A percentile compares a stretch with the other conserved stretches of the same genome.
Evolutionary conservation across 2,329 filamentous ascomycete species (phyloP).

Genomic region (Penicillium hordei): DNA sequence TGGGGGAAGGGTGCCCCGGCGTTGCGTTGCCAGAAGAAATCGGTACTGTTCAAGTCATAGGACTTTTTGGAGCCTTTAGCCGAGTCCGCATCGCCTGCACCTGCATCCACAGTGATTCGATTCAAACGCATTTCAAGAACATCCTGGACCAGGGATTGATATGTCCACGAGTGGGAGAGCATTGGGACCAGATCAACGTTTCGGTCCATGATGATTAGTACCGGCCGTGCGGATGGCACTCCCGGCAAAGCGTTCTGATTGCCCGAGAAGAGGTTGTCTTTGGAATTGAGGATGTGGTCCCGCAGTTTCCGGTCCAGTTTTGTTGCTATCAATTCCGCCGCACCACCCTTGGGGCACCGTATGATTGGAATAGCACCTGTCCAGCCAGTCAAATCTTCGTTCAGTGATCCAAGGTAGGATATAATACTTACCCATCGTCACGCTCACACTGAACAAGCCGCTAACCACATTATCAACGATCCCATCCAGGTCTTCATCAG

Average conservation of each 20-base stretch:
- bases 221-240: slow-evolving; percentile 74
- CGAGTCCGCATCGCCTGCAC: slow-evolving; percentile 74
- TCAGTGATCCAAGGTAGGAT: neutral
- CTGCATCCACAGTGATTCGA: slow-evolving; percentile 85
- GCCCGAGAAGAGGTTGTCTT: slow-evolving; percentile 89
- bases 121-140: slow-evolving; percentile 81
- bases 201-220: slow-evolving; percentile 89
- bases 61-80: slow-evolving; percentile 77
- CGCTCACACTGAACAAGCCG: slow-evolving; percentile 94
- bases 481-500: slow-evolving; percentile 82
- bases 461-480: slow-evolving; percentile 90
- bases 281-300: slow-evolving; percentile 95
- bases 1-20: slow-evolving; percentile 88
- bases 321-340: slow-evolving; percentile 89
- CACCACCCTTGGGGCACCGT: slow-evolving; percentile 85
- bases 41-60: slow-evolving; percentile 84
- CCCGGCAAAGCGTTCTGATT: slow-evolving; percentile 60
- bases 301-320: slow-evolving; percentile 94
- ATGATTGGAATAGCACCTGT: slow-evolving; percentile 90
- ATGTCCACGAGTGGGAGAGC: slow-evolving; percentile 95
- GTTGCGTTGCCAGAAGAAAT: slow-evolving; percentile 97
- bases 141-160: slow-evolving; percentile 81
- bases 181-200: slow-evolving; percentile 96
- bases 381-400: slow-evolving; percentile 17
- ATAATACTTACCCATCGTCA: slow-evolving; percentile 78